Percentiles rank a stretch among this genome's conserved stretches.
Evolutionary conservation across 1,139 yeast species (phyloP).

Genomic region (Zygosaccharomyces sapae): DNA sequence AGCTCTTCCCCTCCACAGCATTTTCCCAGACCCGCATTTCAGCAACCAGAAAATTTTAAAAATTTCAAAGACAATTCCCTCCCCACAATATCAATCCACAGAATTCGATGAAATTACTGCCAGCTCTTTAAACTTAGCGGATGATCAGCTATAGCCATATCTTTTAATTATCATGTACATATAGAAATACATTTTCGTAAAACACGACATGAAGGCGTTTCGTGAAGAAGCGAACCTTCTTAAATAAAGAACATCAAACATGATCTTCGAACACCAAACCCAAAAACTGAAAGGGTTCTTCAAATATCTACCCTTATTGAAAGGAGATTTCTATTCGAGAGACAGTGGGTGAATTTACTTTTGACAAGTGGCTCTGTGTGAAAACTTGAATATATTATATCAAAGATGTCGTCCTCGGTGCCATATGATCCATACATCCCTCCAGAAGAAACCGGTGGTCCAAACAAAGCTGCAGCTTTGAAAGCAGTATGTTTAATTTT

Average conservation of each 20-base stretch:
- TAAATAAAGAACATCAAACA: constrained; percentile 4
- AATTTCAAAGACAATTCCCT: neutral
- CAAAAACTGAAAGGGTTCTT: constrained; percentile 1
- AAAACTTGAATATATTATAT: neutral
- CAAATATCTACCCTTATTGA: neutral
- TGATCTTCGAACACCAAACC: constrained; percentile 4
- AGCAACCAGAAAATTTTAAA: neutral
- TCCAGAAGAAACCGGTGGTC: constrained; percentile 46
- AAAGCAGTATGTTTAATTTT: constrained; percentile 59
- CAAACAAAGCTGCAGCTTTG: constrained; percentile 74
- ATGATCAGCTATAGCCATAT: neutral
- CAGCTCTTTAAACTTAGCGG: neutral
- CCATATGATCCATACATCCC: constrained; percentile 93
- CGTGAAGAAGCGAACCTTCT: neutral
- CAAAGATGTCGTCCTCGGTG: constrained; percentile 66
- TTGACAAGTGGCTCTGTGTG: neutral
- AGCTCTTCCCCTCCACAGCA: neutral
- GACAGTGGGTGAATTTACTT: neutral
- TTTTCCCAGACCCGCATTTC: neutral
- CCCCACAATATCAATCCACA: neutral
- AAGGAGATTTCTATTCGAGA: neutral
- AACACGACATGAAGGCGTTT: constrained; percentile 1
- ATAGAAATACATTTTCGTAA: neutral
- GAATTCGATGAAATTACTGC: neutral
- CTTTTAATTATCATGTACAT: neutral